Evolutionary conservation across 1,284 basidiomycete genomes (phyloP), one percentile per base, ranked within the genome.

Genomic region (Cutaneotrichosporon sp.): DNA sequence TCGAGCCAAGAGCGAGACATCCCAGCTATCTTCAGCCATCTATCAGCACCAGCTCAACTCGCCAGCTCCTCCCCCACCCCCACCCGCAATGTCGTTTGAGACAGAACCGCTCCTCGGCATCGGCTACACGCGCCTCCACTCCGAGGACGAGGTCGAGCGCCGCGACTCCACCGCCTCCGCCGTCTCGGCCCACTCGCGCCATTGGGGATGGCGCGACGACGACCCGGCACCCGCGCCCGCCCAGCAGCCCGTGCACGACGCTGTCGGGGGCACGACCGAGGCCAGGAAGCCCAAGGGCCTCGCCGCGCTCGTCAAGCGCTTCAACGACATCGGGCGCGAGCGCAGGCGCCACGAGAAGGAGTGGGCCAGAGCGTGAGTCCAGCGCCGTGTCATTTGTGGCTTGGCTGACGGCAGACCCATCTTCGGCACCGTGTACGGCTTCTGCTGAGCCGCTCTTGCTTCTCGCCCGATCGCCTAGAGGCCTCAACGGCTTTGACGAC

Each of bases 371-470:
- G 22, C 45, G 45, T 46, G 14, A 46, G 45, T 46, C 13, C 43
- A 6, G 29, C 29, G 29, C 29, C 29, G 29, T 4, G 8, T 24
- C 13, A 25, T 5, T 13, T 10, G 22, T 11, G 45, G 11, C 7
- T 43, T 45, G 43, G 45, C 45, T 46, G 45, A 46, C 22, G 22
- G 6, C 45, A 46, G 45, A 46, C 45, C 45, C 45, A 25, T 46
- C 24, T 24, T 24, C 22, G 11, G 24, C 22, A 25, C 22, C 22
- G 45, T 22, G 45, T 46, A 24, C 24, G 22, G 22, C 11, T 25
- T 25, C 22, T 46, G 24, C 22, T 46, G 22, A 25, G 11, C 3
- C 43, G n/a, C n/a, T 45, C n/a, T 13, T 6, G 9, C 43, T 11
- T 13, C 16, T 36, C 34, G 16, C 34, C 34, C 34, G 34, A 4